Evolutionary conservation across 768 basidiomycete genomes (phyloP), one percentile per base, ranked within the genome.

Genomic region (Pholiota conissans): DNA sequence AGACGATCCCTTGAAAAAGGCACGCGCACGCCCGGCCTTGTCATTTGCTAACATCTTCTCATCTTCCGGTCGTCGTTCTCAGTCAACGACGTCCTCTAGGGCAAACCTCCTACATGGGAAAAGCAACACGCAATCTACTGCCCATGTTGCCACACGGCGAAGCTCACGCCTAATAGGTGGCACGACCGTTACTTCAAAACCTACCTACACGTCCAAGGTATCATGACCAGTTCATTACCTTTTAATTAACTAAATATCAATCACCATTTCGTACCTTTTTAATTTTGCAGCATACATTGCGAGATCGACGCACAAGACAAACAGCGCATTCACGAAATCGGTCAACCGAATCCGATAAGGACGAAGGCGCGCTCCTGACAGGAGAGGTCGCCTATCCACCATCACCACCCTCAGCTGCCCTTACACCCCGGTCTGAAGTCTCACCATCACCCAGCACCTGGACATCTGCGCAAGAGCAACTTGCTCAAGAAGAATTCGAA

Each of bases 1-100:
- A 66, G 87, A 87, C 75, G 86, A 89, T 73, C 83, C 85, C 72
- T 77, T 81, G 81, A 90, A 90, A 89, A 91, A 92, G 90, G 90
- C 86, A 90, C 85, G 89, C 86, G 85, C 84, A 81, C 88, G 86
- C 85, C 86, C 86, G 87, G 87, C 85, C 82, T 82, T 89, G 83
- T 86, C 83, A 78, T 84, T 88, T 87, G 81, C 85, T 89, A 89
- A 89, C 79, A 80, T 88, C 80, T 88, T 89, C 89, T 90, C 88
- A 89, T 89, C 86, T 77, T 83, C 84, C 75, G 82, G 83, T 85
- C 86, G 85, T 83, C 81, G 81, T 84, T 84, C 84, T 75, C 87
- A 90, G 87, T 80, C 84, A 70, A 77, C 82, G 72, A 80, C 82
- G 74, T 80, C 85, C 70, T 80, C 86, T 73, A 84, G 83, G 78